Base-by-base conservation (phyloP, 345 rosid species). In the Physaria fendleri region DNA sequence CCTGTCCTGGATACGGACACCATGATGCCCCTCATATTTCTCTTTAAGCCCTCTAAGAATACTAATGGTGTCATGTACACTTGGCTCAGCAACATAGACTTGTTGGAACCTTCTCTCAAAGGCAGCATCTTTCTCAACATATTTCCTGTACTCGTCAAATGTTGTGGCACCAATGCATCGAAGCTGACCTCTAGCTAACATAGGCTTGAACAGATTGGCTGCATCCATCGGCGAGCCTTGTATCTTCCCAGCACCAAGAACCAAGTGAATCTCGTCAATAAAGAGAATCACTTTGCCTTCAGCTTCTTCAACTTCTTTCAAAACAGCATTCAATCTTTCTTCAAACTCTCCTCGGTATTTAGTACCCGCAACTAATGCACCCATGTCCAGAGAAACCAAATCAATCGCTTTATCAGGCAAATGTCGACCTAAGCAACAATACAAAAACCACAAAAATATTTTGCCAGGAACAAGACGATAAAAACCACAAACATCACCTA, bases 171-270 rank as follows among this genome's bases (percentile, higher is more conserved):
- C 96, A 38, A 92, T 88, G 50, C 98, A 92, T 24, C 95, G 76
- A 10, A 92, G 87, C 73, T 92, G 96, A 22, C 98, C 96, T 68
- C 95, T 78, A 27, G 95, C 98, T 62, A 92, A 87, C 98, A 88
- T 88, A 0, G 96, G 98, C 78, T 88, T 92, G 40, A 92, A 82
- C 23, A 92, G 81, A 52, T 92, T 92, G 1, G 98, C 98, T 6
- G 96, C 98, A 77, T 92, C 98, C 98, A 92, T 92, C 0, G 98
- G n/a, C n/a, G n/a, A 88, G 0, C 96, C 96, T 63, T 88, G 95
- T 0, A 85, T 77, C 30, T 90, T 77, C 2, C 98, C 98, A 24
- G 96, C 98, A 14, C 95, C 96, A 3, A 92, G 90, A 49, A 86
- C 98, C 14, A 92, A 80, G 50, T 92, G 96, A 45, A 92, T 88